These are phyloP conservation scores for Amanita inopinata DNA, from an alignment of 768 basidiomycete species.

Conservation along the genomic window DNA sequence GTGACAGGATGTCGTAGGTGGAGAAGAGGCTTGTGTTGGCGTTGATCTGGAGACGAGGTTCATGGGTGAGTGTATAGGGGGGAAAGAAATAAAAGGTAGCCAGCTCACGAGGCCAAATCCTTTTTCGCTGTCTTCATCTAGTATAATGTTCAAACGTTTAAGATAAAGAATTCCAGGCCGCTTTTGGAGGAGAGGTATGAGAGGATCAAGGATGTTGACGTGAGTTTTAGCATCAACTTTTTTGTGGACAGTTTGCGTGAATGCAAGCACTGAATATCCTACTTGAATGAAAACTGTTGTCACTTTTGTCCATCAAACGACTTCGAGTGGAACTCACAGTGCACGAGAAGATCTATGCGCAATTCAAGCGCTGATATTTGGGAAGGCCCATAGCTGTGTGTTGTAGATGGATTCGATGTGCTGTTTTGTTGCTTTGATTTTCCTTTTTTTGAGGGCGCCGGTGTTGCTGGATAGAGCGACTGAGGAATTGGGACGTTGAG, in stretches of 20 bases:
- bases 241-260: conserved; percentile 65
- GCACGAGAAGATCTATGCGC: conserved; percentile 59
- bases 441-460: conserved; percentile 36
- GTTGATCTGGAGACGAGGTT: conserved; percentile 42
- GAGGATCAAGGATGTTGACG: conserved; percentile 47
- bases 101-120: conserved; percentile 64
- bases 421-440: conserved; percentile 40
- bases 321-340: conserved; percentile 40
- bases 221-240: conserved; percentile 67
- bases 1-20: conserved; percentile 68
- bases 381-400: conserved; percentile 34
- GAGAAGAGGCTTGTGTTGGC: conserved; percentile 53
- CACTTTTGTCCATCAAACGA: not conserved
- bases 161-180: conserved; percentile 55
- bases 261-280: conserved; percentile 76
- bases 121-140: conserved; percentile 81
- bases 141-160: conserved; percentile 69
- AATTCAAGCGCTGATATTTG: conserved; percentile 52
- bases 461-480: conserved; percentile 17
- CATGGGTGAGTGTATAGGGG: not conserved
- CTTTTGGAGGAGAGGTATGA: conserved; percentile 51
- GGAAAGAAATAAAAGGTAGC: not conserved
- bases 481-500: conserved; percentile 49
- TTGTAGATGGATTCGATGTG: not conserved
- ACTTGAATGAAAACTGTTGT: conserved; percentile 33